Evolutionary conservation across 148 eudicot species (phyloP).

Genomic region (Gaultheria prostrata): DNA sequence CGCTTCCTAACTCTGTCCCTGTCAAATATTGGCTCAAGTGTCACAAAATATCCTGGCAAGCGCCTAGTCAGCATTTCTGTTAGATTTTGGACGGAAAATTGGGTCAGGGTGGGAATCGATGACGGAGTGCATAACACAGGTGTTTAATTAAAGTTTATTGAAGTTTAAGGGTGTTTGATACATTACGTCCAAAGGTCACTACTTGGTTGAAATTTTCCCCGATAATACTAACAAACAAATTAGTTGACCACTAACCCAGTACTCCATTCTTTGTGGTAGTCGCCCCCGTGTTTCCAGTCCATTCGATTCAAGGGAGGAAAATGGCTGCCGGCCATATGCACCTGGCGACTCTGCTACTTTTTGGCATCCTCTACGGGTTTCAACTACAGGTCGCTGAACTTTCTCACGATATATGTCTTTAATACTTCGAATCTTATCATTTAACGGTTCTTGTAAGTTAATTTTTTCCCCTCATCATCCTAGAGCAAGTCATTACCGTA

Average conservation of each 20-base stretch:
- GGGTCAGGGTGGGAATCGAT: no score
- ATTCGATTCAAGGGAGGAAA: not conserved
- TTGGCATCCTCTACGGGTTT: not conserved
- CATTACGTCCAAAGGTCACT: no score
- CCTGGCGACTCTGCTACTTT: constrained; percentile 7
- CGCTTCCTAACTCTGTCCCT: no score
- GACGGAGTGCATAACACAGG: no score
- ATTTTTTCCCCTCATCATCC: not conserved
- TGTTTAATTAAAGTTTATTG: no score
- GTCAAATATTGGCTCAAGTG: no score
- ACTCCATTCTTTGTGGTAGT: not conserved
- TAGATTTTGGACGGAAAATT: no score
- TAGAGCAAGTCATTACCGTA: not conserved
- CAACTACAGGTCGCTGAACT: constrained; percentile 5
- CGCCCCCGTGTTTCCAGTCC: not conserved
- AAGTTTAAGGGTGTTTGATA: no score
- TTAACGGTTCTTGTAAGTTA: not conserved
- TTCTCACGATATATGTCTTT: not conserved
- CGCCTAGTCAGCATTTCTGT: no score
- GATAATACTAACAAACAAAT: no score
- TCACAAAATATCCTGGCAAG: no score
- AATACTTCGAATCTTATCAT: not conserved
- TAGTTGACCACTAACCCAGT: not conserved
- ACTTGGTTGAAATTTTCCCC: no score
- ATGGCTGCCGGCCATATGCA: not conserved